Evolutionary conservation across 2,329 filamentous ascomycete species (phyloP).

Genomic region (Xylaria multiplex): DNA sequence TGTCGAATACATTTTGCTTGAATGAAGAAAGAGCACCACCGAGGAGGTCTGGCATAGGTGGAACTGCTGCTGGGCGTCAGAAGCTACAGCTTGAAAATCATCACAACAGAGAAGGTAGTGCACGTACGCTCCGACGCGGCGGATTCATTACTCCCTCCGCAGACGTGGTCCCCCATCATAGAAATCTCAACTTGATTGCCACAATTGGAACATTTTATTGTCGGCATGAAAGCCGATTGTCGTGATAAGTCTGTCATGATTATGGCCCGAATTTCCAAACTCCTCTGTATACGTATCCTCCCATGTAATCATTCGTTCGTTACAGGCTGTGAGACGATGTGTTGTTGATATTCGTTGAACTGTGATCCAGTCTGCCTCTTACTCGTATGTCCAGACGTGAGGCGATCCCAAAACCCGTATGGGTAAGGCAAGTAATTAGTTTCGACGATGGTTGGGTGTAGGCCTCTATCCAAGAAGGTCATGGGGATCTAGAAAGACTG

Average conservation of each 20-base stretch:
- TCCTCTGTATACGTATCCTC: constrained; percentile 30
- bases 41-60: constrained; percentile 47
- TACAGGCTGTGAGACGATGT: constrained; percentile 27
- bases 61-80: constrained; percentile 38
- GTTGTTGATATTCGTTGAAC: constrained; percentile 37
- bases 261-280: constrained; percentile 33
- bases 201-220: constrained; percentile 89
- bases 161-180: constrained; percentile 86
- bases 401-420: constrained; percentile 2
- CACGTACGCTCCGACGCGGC: constrained; percentile 58
- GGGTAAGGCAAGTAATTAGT: constrained; percentile 4
- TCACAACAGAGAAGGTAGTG: constrained; percentile 1
- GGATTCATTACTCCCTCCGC: constrained; percentile 55
- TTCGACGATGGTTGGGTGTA: constrained; percentile 12
- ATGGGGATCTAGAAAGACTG: constrained; percentile 15
- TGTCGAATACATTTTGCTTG: constrained; percentile 52
- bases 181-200: constrained; percentile 82
- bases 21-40: constrained; percentile 53
- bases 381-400: constrained; percentile 22
- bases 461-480: constrained; percentile 17
- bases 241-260: constrained; percentile 62
- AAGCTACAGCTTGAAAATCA: constrained; percentile 31
- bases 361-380: constrained; percentile 24
- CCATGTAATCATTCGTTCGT: constrained; percentile 34
- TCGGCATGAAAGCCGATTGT: constrained; percentile 77